These are phyloP conservation scores for Trametes cubensis DNA, from an alignment of 768 basidiomycete species.

Conservation along the genomic window DNA sequence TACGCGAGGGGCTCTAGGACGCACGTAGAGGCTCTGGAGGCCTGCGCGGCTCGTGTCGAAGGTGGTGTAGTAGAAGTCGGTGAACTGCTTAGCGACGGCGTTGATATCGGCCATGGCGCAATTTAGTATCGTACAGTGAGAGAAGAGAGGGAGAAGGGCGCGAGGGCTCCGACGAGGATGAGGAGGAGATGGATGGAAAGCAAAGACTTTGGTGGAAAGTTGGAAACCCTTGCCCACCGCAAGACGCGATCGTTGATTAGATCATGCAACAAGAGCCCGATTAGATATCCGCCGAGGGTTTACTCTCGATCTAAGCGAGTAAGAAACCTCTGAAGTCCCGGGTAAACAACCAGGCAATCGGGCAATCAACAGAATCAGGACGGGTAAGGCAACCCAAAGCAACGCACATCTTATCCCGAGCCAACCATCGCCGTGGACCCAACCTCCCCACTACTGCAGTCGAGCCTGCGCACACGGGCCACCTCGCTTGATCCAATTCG, in stretches of 20 bases:
- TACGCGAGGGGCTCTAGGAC: constrained; percentile 38
- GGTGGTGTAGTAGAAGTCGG: constrained; percentile 78
- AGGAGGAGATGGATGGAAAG: constrained; percentile 20
- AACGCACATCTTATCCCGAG: no score
- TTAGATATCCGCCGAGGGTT: not conserved
- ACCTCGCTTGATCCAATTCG: constrained; percentile 10
- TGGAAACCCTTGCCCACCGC: constrained; percentile 16
- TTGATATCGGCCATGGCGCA: constrained; percentile 71
- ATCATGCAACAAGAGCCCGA: not conserved
- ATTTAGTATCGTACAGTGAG: constrained; percentile 11
- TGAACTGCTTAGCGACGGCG: constrained; percentile 76
- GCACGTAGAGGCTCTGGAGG: constrained; percentile 76
- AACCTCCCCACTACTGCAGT: not conserved
- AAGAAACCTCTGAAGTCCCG: constrained; percentile 2
- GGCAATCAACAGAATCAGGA: not conserved
- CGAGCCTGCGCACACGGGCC: not conserved
- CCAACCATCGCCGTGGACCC: not conserved
- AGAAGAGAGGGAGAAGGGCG: constrained; percentile 19
- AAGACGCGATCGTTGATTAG: constrained; percentile 26
- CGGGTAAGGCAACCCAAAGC: not conserved
- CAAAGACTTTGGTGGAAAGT: constrained; percentile 11
- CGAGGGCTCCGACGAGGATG: constrained; percentile 24
- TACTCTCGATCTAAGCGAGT: constrained; percentile 17
- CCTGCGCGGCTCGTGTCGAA: constrained; percentile 67
- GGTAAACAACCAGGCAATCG: not conserved